Conservation (phyloP, 768 basidiomycete genomes). For the Epithele typhae region DNA sequence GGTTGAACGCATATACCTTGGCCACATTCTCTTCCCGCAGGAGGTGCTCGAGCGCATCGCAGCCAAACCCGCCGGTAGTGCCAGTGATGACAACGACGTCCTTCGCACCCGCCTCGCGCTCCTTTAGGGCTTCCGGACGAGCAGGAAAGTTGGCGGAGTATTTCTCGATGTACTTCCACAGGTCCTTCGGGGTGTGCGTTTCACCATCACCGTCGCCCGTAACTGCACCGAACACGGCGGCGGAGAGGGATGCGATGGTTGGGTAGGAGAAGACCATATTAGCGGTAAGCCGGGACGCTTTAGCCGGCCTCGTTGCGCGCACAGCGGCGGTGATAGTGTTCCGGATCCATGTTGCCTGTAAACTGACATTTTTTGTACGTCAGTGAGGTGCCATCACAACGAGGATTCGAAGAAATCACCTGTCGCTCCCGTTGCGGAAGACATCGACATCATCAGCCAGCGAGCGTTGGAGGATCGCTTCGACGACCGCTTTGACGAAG, state of each 20-base stretch:
- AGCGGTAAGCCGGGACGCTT: conserved; percentile 20
- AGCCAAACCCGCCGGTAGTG: conserved; percentile 29
- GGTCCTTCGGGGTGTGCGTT: conserved; percentile 12
- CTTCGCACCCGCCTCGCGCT: neutral
- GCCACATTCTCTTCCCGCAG: conserved; percentile 6
- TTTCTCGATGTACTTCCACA: conserved; percentile 33
- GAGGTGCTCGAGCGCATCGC: conserved; percentile 21
- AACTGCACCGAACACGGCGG: conserved; percentile 8
- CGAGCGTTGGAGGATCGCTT: conserved; percentile 24
- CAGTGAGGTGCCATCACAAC: too few relatives aligned
- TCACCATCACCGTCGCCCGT: neutral
- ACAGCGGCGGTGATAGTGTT: conserved; percentile 26
- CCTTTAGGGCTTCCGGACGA: neutral
- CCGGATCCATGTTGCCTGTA: conserved; percentile 30
- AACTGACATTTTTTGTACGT: conserved; percentile 8
- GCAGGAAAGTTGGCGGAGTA: conserved; percentile 24
- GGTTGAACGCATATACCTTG: conserved; percentile 23
- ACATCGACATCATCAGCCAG: conserved; percentile 32
- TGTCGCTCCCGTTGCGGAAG: conserved; percentile 37
- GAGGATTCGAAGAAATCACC: conserved; percentile 16
- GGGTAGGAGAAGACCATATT: conserved; percentile 37
- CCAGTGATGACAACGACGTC: conserved; percentile 29
- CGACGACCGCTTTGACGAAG: conserved; percentile 31
- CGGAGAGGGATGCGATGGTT: conserved; percentile 29
- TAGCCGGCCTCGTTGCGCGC: conserved; percentile 1